phyloP scores from a whole-genome alignment of 306 rosid genomes.

The Cyamopsis tetragonoloba region DNA sequence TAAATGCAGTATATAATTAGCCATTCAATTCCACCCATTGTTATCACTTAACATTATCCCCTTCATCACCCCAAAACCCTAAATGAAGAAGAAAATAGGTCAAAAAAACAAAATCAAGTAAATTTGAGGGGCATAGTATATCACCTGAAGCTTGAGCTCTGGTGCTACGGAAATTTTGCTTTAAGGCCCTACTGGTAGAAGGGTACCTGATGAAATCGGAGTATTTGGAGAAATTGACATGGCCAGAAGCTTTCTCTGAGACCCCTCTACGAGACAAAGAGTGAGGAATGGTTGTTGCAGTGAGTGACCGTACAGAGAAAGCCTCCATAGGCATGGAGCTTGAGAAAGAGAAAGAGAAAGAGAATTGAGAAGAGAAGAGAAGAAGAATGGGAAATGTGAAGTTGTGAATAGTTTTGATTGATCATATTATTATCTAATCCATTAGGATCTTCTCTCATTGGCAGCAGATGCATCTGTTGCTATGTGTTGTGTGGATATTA shows the following conservation, averaged over 20 bases:
- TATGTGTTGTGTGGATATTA: conserved; percentile 61
- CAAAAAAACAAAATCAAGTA: too few relatives aligned
- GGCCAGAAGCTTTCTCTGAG: conserved; percentile 30
- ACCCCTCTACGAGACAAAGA: conserved; percentile 35
- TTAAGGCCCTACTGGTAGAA: conserved; percentile 15
- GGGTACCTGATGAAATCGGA: conserved; percentile 38
- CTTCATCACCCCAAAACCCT: too few relatives aligned
- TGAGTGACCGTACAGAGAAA: conserved; percentile 47
- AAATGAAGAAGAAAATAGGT: too few relatives aligned
- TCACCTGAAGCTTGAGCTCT: conserved; percentile 73
- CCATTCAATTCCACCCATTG: too few relatives aligned
- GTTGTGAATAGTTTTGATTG: conserved; percentile 21
- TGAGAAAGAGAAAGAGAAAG: background rate
- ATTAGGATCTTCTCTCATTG: conserved; percentile 26
- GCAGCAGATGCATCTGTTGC: conserved; percentile 34
- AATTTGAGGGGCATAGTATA: background rate
- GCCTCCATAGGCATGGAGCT: conserved; percentile 61
- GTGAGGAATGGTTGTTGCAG: conserved; percentile 51
- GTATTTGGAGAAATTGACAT: conserved; percentile 38
- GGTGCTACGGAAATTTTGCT: conserved; percentile 3
- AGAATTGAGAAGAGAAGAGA: background rate
- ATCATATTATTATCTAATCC: conserved; percentile 26
- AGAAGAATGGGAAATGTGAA: background rate
- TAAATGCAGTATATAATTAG: too few relatives aligned
- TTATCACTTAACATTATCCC: too few relatives aligned